Evolutionary conservation across 495 filamentous ascomycete genomes (phyloP).

Genomic region (Aspergillus bertholletiae): DNA sequence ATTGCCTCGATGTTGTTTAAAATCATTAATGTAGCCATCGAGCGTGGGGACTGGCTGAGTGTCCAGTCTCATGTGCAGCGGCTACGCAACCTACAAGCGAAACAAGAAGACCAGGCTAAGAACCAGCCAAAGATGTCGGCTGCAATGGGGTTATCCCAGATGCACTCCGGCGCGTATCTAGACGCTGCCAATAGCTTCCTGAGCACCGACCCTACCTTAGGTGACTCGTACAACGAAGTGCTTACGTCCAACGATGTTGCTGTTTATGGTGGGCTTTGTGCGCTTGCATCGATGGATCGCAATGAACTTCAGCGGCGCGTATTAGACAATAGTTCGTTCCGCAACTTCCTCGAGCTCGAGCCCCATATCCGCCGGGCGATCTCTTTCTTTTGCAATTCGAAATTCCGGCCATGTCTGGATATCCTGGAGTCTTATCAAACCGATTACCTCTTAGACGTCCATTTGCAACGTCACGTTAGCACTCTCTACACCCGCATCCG

Average conservation of each 20-base stretch:
- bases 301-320: constrained; percentile 68
- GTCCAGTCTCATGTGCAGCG: constrained; percentile 67
- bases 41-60: constrained; percentile 63
- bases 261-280: constrained; percentile 85
- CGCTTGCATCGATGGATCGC: constrained; percentile 85
- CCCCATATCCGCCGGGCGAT: constrained; percentile 93
- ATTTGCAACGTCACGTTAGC: constrained; percentile 74
- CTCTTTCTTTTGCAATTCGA: constrained; percentile 77
- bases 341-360: constrained; percentile 86
- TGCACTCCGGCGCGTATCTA: constrained; percentile 60
- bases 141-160: constrained; percentile 64
- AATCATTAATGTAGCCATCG: constrained; percentile 62
- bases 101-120: constrained; percentile 60
- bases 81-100: constrained; percentile 51
- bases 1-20: constrained; percentile 68
- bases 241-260: constrained; percentile 85
- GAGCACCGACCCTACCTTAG: constrained; percentile 46
- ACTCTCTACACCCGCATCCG: constrained; percentile 69
- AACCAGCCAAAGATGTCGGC: constrained; percentile 62
- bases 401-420: constrained; percentile 78
- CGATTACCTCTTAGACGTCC: constrained; percentile 87
- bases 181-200: constrained; percentile 77
- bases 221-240: constrained; percentile 64
- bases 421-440: constrained; percentile 75
- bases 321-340: constrained; percentile 75